Base-by-base conservation (phyloP, 495 filamentous ascomycete species). In the Hypoxylon perforatum region DNA sequence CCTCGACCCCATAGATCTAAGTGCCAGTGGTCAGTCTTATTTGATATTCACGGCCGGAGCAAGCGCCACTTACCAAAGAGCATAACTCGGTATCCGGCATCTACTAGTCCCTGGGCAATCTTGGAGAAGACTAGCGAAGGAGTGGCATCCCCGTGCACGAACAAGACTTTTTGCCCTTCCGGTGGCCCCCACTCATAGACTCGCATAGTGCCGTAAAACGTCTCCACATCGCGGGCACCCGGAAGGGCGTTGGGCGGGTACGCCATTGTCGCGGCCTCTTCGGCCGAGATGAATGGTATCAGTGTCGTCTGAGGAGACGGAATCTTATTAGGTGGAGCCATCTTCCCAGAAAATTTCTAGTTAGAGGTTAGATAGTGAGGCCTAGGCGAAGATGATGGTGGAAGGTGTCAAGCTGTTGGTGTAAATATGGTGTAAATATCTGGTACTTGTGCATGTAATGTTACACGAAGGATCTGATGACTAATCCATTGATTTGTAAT, bases 151-250 rank as follows among this genome's bases (percentile, higher is more conserved):
- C 92, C 92, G 70, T 93, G 92, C 18, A 95, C 76, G 18, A 96
- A 78, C 14, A 96, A 69, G 2, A 94, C 90, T 66, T 90, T 94
- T 17, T 83, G 80, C 0, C 92, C 92, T 48, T 84, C 75, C 38
- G 85, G 84, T 5, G 91, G 90, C 14, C 92, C 92, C 86, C 87
- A 94, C 82, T 96, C 92, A 66, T 92, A 94, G 15, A 92, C 88
- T 25, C 87, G 78, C 49, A 93, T 87, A 12, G 74, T 83, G 7
- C 92, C 92, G 65, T 92, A 93, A 2, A 91, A 90, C 6, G 86
- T 91, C 3, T 81, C 73, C 18, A 96, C 89, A 77, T 93, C 87
- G 39, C 92, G 82, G 5, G 80, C 87, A 14, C 92, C 92, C 0
- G 92, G 94, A 21, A 93, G 82, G 25, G 87, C 81, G 74, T 92